Conservation (phyloP, 2,329 filamentous ascomycete species). For the Cercospora sp. region DNA sequence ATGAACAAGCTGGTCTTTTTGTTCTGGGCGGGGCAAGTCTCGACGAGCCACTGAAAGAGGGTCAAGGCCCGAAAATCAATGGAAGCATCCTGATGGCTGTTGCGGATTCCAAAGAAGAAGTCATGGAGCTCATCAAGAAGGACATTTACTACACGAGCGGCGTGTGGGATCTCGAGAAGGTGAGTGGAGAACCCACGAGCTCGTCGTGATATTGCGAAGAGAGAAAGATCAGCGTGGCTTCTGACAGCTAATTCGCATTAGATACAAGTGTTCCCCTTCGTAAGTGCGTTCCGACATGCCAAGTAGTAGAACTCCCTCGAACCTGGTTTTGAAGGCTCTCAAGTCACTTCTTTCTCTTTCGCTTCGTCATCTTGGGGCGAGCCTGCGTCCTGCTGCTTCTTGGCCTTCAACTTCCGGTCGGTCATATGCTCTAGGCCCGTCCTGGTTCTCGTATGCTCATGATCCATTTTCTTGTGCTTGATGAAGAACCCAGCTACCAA, state of each 20-base stretch:
- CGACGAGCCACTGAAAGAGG: conserved; percentile 62
- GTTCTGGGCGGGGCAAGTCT: conserved; percentile 71
- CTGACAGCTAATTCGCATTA: not conserved
- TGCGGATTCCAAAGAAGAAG: conserved; percentile 69
- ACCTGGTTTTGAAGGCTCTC: not conserved
- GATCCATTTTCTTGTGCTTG: conserved; percentile 1
- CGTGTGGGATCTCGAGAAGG: conserved; percentile 70
- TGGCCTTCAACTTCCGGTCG: not conserved
- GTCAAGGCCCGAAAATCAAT: conserved; percentile 67
- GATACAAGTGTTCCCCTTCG: not conserved
- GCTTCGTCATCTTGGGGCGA: not conserved
- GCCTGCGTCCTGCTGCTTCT: not conserved
- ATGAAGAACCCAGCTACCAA: not conserved
- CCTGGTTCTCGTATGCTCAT: not conserved
- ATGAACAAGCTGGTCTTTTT: conserved; percentile 56
- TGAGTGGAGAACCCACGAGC: conserved; percentile 21
- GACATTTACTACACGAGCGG: conserved; percentile 71
- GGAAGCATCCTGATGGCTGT: conserved; percentile 70
- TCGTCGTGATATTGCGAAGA: not conserved
- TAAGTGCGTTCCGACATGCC: not conserved
- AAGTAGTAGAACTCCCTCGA: not conserved
- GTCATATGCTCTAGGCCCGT: not conserved
- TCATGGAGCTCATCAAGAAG: conserved; percentile 58
- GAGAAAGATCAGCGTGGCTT: not conserved
- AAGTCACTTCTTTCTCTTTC: not conserved